phyloP scores from a whole-genome alignment of 768 basidiomycete genomes.

The Crepidotus variabilis region DNA sequence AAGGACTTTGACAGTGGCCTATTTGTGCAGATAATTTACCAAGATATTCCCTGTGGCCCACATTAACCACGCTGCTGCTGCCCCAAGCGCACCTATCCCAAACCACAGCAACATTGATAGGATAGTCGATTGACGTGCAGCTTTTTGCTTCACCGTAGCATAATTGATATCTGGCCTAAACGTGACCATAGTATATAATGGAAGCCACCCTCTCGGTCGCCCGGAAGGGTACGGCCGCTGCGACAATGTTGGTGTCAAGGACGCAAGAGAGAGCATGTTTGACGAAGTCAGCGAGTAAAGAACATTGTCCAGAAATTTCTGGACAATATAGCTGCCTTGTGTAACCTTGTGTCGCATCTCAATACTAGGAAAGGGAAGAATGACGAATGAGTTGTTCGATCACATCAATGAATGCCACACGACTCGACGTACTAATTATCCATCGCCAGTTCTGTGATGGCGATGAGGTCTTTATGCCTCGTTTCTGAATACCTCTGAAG shows the following conservation, averaged over 20 bases:
- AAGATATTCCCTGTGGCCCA: constrained; percentile 33
- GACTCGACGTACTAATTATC: constrained; percentile 82
- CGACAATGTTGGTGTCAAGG: constrained; percentile 43
- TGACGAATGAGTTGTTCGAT: constrained; percentile 5
- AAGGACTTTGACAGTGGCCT: background rate
- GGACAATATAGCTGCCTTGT: constrained; percentile 73
- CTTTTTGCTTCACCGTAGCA: constrained; percentile 69
- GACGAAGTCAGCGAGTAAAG: constrained; percentile 59
- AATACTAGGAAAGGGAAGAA: constrained; percentile 46
- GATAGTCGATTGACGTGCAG: constrained; percentile 63
- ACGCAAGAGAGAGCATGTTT: constrained; percentile 41
- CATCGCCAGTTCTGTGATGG: constrained; percentile 92
- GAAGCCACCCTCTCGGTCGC: constrained; percentile 77
- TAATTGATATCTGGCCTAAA: constrained; percentile 96
- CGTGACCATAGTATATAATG: constrained; percentile 96
- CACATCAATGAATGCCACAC: constrained; percentile 15
- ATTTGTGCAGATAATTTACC: constrained; percentile 21
- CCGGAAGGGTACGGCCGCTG: constrained; percentile 55
- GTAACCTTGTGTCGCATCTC: constrained; percentile 95
- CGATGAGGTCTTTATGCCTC: constrained; percentile 84
- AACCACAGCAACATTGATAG: constrained; percentile 49
- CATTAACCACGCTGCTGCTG: constrained; percentile 38
- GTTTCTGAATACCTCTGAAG: constrained; percentile 76
- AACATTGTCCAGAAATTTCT: constrained; percentile 75
- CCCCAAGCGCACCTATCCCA: constrained; percentile 40